A percentile compares a stretch with the other conserved stretches of the same genome.
phyloP scores from a whole-genome alignment of 805 yeast species.

The Isabelozyma pseudorhagii region DNA sequence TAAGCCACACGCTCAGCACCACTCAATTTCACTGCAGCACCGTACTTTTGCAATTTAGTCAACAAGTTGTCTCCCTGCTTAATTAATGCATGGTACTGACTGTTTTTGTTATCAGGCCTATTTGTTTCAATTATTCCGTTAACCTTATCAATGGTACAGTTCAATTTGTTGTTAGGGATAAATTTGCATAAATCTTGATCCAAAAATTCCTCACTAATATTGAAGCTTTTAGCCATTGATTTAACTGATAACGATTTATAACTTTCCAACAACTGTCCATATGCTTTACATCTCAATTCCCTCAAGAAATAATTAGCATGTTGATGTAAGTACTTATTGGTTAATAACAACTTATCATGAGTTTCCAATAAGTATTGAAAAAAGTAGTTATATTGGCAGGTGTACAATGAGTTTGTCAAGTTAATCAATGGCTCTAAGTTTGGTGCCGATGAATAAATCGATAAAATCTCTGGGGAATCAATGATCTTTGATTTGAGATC shows the following conservation, averaged over 20 bases:
- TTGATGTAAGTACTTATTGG: conserved; percentile 60
- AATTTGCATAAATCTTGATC: conserved; percentile 86
- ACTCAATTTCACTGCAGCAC: conserved; percentile 93
- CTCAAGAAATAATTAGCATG: conserved; percentile 85
- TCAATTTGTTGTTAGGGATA: conserved; percentile 88
- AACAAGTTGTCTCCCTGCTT: conserved; percentile 90
- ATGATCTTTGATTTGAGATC: conserved; percentile 80
- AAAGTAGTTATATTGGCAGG: conserved; percentile 79
- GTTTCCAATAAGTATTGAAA: conserved; percentile 76
- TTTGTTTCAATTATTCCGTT: conserved; percentile 94
- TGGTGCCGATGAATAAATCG: conserved; percentile 69
- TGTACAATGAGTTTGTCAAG: conserved; percentile 81
- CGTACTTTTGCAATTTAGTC: conserved; percentile 93
- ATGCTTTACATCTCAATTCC: conserved; percentile 93
- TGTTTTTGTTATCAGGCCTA: conserved; percentile 93
- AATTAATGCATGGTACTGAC: conserved; percentile 83
- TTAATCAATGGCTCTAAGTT: conserved; percentile 77
- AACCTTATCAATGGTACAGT: conserved; percentile 93
- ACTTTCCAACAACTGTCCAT: conserved; percentile 89
- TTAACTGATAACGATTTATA: conserved; percentile 85
- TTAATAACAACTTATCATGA: conserved; percentile 64
- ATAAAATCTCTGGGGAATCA: conserved; percentile 90
- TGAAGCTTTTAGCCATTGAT: conserved; percentile 93
- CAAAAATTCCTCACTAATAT: conserved; percentile 81
- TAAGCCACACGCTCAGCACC: conserved; percentile 72